Percentiles rank a stretch among this genome's conserved stretches.
phyloP scores from a whole-genome alignment of 2,329 filamentous ascomycete genomes.

The Chlorencoelia australis region DNA sequence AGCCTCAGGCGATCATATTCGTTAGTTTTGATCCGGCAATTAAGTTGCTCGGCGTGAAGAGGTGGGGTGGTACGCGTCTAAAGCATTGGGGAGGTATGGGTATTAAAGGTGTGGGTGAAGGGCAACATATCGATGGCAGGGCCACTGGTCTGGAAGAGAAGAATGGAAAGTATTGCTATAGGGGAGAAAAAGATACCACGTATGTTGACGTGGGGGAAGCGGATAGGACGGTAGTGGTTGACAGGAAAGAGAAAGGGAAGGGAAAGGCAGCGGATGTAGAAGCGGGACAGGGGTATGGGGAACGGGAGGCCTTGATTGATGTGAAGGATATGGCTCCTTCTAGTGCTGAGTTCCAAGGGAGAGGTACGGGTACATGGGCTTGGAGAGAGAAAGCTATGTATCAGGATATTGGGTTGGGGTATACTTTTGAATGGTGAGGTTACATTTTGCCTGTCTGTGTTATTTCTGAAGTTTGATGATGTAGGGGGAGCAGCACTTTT shows the following conservation, averaged over 20 bases:
- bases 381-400: conserved; percentile 23
- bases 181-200: neutral
- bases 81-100: conserved; percentile 16
- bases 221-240: conserved; percentile 15
- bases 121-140: conserved; percentile 20
- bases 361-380: conserved; percentile 10
- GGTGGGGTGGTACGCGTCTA: conserved; percentile 14
- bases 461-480: too few species aligned
- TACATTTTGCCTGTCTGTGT: too few species aligned
- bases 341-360: neutral
- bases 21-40: conserved; percentile 35
- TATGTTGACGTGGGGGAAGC: conserved; percentile 13
- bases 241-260: conserved; percentile 21
- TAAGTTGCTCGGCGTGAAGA: conserved; percentile 24
- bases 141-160: conserved; percentile 10
- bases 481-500: too few species aligned
- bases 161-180: neutral
- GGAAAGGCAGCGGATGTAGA: conserved; percentile 3
- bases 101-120: conserved; percentile 18
- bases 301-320: neutral
- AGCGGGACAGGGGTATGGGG: neutral
- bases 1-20: conserved; percentile 31
- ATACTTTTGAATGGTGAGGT: too few species aligned
- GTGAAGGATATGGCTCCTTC: neutral
- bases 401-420: conserved; percentile 17